Percentiles rank a stretch among this genome's conserved stretches.
Evolutionary conservation across 106 monocot species (phyloP).

Genomic region (Phalaenopsis aphrodite): DNA sequence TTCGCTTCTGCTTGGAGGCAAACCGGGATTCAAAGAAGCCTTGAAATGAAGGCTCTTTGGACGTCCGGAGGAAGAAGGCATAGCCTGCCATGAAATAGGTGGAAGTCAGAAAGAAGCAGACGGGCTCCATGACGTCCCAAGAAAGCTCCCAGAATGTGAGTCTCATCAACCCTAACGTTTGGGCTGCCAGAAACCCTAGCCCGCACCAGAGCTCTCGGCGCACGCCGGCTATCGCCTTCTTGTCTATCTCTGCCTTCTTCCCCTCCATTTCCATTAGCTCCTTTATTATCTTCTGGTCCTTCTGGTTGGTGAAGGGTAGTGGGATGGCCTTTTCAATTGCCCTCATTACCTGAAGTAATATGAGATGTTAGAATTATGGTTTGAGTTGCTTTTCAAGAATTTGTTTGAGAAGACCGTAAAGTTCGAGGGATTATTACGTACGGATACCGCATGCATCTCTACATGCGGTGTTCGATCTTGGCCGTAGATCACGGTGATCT

Average conservation of each 20-base stretch:
- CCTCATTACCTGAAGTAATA: neutral
- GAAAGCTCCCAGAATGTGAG: constrained; percentile 14
- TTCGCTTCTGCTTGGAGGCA: constrained; percentile 1
- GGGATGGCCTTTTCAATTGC: neutral
- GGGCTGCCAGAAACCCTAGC: neutral
- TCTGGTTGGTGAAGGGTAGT: neutral
- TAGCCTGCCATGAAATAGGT: constrained; percentile 4
- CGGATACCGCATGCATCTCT: no score
- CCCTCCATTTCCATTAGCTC: constrained; percentile 6
- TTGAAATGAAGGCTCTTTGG: constrained; percentile 7
- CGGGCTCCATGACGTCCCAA: constrained; percentile 9
- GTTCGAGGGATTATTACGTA: no score
- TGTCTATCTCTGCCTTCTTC: constrained; percentile 13
- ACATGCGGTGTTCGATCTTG: no score
- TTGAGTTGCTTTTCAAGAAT: no score
- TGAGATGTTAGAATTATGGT: neutral
- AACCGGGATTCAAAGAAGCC: constrained; percentile 2
- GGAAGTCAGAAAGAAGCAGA: constrained; percentile 6
- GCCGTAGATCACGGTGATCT: no score
- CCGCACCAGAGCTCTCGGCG: constrained; percentile 11
- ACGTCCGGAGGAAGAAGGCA: constrained; percentile 8
- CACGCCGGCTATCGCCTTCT: constrained; percentile 1
- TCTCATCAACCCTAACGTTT: constrained; percentile 3
- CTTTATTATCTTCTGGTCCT: neutral
- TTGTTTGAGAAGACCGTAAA: no score